phyloP scores from a whole-genome alignment of 495 filamentous ascomycete genomes.

The Hypoxylon subgilvum region DNA sequence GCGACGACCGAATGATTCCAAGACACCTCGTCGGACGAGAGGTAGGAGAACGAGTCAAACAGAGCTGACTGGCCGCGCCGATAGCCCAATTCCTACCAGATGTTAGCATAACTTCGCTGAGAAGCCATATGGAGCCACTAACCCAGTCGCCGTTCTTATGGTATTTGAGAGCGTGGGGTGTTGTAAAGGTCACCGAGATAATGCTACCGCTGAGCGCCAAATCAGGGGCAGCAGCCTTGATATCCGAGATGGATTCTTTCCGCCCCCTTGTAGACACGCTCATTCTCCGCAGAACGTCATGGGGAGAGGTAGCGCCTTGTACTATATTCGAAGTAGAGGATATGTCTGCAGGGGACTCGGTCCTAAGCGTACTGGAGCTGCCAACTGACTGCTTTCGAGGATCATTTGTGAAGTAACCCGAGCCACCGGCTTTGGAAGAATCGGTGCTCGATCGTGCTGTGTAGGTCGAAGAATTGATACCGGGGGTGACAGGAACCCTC shows the following conservation, averaged over 20 bases:
- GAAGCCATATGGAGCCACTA: slow-evolving; percentile 44
- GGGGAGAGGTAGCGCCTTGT: slow-evolving; percentile 60
- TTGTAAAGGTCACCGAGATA: slow-evolving; percentile 85
- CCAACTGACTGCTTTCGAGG: slow-evolving; percentile 38
- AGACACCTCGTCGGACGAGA: slow-evolving; percentile 73
- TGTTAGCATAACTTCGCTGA: too few species aligned
- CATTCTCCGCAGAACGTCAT: slow-evolving; percentile 68
- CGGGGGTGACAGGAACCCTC: slow-evolving; percentile 58
- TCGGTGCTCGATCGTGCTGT: slow-evolving; percentile 25
- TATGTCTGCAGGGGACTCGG: neutral
- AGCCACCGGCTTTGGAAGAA: slow-evolving; percentile 26
- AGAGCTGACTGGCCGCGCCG: slow-evolving; percentile 86
- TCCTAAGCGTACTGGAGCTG: slow-evolving; percentile 17
- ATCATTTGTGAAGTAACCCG: slow-evolving; percentile 51
- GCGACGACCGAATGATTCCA: slow-evolving; percentile 90
- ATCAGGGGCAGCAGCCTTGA: slow-evolving; percentile 66
- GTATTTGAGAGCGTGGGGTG: slow-evolving; percentile 76
- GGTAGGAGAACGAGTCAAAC: slow-evolving; percentile 84
- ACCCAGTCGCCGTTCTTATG: slow-evolving; percentile 77
- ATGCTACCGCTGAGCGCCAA: slow-evolving; percentile 78
- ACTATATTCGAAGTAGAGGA: slow-evolving; percentile 55
- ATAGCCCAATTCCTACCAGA: slow-evolving; percentile 67
- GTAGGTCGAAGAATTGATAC: slow-evolving; percentile 50
- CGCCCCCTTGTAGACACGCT: slow-evolving; percentile 57
- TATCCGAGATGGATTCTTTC: slow-evolving; percentile 59